Evolutionary conservation across 2,329 filamentous ascomycete genomes (phyloP), one percentile per base, ranked within the genome.

Genomic region (Pochonia chlamydosporia): DNA sequence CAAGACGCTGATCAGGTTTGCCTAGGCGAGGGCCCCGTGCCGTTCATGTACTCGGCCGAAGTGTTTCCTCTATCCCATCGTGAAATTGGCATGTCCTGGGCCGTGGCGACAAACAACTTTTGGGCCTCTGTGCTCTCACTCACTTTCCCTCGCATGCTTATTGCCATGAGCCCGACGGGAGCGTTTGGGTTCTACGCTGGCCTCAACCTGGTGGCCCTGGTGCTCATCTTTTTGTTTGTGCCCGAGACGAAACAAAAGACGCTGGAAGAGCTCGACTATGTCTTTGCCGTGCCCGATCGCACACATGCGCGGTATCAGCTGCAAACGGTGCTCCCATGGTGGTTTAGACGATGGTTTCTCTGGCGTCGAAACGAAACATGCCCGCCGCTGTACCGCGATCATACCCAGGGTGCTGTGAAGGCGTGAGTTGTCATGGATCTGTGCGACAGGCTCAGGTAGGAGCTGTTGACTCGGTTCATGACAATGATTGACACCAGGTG

Each of bases 161-260:
- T 47, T 4, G 59, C 61, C 39, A 65, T 66, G 56, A 63, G 61
- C 1, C 49, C 52, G 0, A 62, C 63, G 2, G 63, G 63, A 16
- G 63, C 63, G 4, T 66, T 68, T 47, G 67, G 66, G 0, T 67
- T 73, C 52, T 76, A 76, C 40, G 72, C 72, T 0, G 72, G 64
- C 2, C 68, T 75, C 28, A 76, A 76, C 51, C 36, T 71, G 1
- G 56, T 73, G 0, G 73, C 72, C 0, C 67, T 74, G 56, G 47
- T 65, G 35, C 63, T 76, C 52, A 75, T 75, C 51, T 74, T 75
- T 50, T 63, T 73, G 24, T 66, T 74, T 43, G 67, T 76, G 0
- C 73, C 72, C 0, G 73, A 76, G 58, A 76, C 73, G 2, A 75
- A 75, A 59, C 70, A 74, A 31, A 67, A 70, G 46, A 75, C 72